These are phyloP conservation scores for Schizosaccharomyces pombe DNA, from an alignment of 805 yeast genomes.

Conservation along the genomic window DNA sequence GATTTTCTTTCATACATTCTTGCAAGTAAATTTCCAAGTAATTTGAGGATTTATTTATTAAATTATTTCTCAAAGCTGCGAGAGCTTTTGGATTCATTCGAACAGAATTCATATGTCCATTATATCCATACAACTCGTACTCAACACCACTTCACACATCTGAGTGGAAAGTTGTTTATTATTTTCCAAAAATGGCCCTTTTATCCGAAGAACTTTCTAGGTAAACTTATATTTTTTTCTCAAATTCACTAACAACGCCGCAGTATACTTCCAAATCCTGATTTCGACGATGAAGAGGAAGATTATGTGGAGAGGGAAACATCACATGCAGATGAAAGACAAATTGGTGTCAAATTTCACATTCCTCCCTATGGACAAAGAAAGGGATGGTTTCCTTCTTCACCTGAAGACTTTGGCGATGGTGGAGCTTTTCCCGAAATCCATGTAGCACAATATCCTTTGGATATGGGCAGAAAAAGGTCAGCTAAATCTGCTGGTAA, in stretches of 20 bases:
- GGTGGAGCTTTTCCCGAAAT: conserved; percentile 18
- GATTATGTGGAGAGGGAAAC: background rate
- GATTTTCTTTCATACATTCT: too few species aligned
- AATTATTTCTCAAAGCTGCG: too few species aligned
- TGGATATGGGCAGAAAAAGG: conserved; percentile 13
- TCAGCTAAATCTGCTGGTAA: conserved; percentile 6
- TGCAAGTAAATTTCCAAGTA: too few species aligned
- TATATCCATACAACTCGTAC: too few species aligned
- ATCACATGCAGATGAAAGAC: background rate
- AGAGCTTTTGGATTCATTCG: too few species aligned
- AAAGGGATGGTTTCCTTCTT: conserved; percentile 13
- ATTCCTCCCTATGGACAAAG: conserved; percentile 13
- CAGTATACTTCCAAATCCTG: conserved; percentile 1
- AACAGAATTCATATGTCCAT: too few species aligned
- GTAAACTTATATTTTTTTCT: background rate
- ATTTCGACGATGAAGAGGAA: conserved; percentile 3
- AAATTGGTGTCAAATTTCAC: background rate
- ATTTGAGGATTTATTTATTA: too few species aligned
- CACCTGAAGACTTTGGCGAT: conserved; percentile 14
- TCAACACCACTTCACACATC: background rate
- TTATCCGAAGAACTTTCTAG: background rate
- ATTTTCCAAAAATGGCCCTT: background rate
- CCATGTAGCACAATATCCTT: conserved; percentile 16
- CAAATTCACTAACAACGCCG: background rate
- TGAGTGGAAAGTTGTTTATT: background rate